These are phyloP conservation scores for Setomelanomma holmii DNA, from an alignment of 2,329 filamentous ascomycete species.

Conservation along the genomic window DNA sequence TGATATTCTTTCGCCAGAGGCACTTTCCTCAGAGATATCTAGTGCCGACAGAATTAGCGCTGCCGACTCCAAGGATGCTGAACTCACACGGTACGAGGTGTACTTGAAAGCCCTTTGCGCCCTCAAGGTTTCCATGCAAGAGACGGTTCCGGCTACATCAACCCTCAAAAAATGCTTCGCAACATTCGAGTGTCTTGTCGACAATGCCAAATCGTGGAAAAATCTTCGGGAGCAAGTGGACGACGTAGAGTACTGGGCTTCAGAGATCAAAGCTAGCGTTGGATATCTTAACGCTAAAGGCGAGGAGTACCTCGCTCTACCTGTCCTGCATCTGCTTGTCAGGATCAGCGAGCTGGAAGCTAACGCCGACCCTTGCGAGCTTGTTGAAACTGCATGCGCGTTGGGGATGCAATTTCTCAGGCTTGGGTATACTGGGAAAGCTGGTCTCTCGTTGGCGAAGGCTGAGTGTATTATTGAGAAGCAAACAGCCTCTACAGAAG, in stretches of 20 bases:
- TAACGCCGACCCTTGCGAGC: constrained; percentile 44
- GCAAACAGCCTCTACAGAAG: constrained; percentile 52
- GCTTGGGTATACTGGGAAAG: constrained; percentile 67
- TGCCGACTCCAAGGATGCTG: constrained; percentile 36
- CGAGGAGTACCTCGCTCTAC: constrained; percentile 58
- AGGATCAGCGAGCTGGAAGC: constrained; percentile 57
- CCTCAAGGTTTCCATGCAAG: constrained; percentile 55
- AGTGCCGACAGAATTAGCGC: background rate
- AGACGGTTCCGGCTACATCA: constrained; percentile 25
- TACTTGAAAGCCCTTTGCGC: constrained; percentile 46
- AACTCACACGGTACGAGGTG: constrained; percentile 38
- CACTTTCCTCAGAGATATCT: constrained; percentile 3
- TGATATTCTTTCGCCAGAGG: constrained; percentile 56
- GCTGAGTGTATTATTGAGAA: constrained; percentile 60
- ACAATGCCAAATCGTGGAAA: constrained; percentile 40
- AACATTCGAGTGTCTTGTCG: constrained; percentile 49
- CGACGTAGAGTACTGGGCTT: constrained; percentile 56
- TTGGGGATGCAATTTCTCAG: constrained; percentile 64
- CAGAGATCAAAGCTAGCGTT: constrained; percentile 60
- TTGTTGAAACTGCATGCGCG: constrained; percentile 53
- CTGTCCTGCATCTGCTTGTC: constrained; percentile 58
- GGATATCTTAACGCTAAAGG: constrained; percentile 67
- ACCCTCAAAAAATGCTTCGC: constrained; percentile 41
- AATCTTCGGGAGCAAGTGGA: constrained; percentile 57
- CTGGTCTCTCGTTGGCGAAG: constrained; percentile 63